Percentiles rank a stretch among this genome's conserved stretches.
Conservation (phyloP, 305 asterid genomes). For the Ajuga reptans region DNA sequence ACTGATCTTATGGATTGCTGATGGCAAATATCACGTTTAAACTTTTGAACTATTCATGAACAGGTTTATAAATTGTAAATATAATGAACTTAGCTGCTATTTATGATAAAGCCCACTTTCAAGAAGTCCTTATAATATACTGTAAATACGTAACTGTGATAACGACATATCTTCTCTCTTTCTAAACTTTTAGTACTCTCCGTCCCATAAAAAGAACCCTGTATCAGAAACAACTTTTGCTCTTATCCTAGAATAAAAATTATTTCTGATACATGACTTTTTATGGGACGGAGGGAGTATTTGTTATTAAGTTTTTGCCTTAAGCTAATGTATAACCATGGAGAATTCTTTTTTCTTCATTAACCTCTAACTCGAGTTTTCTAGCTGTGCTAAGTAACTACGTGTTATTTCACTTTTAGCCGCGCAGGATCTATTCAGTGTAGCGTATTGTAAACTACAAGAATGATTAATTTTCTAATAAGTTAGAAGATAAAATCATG, state of each 20-base stretch:
- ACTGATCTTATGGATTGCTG: background rate
- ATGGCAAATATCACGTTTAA: background rate
- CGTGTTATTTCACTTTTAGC: background rate
- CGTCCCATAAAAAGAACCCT: too few species aligned
- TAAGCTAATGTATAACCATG: background rate
- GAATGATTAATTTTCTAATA: background rate
- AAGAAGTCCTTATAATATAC: background rate
- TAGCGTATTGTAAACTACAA: background rate
- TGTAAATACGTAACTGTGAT: background rate
- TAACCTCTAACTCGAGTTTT: background rate
- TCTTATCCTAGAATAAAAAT: too few species aligned
- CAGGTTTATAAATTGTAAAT: background rate
- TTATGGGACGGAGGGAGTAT: too few species aligned
- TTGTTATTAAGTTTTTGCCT: background rate
- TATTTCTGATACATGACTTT: too few species aligned
- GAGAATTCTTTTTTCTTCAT: background rate
- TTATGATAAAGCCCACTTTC: background rate
- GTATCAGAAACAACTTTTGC: too few species aligned
- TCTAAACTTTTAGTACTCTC: background rate
- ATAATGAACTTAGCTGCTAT: background rate
- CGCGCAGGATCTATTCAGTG: background rate
- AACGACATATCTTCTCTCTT: background rate
- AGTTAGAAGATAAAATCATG: background rate
- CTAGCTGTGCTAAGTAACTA: background rate
- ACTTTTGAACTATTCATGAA: background rate